phyloP scores from a whole-genome alignment of 768 basidiomycete species.

The Suillus clintonianus region DNA sequence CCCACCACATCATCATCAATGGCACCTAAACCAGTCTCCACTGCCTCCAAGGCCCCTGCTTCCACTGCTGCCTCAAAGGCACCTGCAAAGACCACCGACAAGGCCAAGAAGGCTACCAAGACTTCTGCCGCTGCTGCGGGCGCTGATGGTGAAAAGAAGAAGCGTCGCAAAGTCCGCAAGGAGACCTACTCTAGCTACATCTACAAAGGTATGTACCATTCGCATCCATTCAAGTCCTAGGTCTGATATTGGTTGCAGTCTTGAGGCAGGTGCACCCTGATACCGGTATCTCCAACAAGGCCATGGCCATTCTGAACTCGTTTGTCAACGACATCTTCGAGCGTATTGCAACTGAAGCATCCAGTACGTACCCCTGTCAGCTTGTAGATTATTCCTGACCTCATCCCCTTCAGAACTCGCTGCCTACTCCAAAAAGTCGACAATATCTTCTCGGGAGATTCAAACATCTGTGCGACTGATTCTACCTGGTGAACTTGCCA shows the following conservation, averaged over 20 bases:
- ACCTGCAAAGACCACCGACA: slow-evolving; percentile 41
- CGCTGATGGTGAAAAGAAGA: slow-evolving; percentile 81
- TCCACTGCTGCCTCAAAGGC: slow-evolving; percentile 44
- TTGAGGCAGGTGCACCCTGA: slow-evolving; percentile 98
- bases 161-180: slow-evolving; percentile 84
- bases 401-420: slow-evolving; percentile 69
- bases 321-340: slow-evolving; percentile 97
- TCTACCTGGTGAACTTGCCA: slow-evolving; percentile 95
- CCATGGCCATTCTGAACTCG: slow-evolving; percentile 94
- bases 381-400: background rate
- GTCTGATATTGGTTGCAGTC: slow-evolving; percentile 46
- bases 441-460: slow-evolving; percentile 97
- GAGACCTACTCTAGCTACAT: slow-evolving; percentile 96
- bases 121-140: slow-evolving; percentile 51
- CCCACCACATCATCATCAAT: slow-evolving; percentile 33
- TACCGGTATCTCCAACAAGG: slow-evolving; percentile 98
- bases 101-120: slow-evolving; percentile 61
- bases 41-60: slow-evolving; percentile 71
- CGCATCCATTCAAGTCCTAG: background rate
- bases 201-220: slow-evolving; percentile 67
- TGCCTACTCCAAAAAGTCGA: slow-evolving; percentile 98
- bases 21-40: slow-evolving; percentile 78
- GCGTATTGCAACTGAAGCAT: slow-evolving; percentile 87
- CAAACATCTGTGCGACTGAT: slow-evolving; percentile 95
- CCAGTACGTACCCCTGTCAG: slow-evolving; percentile 53